Percentiles rank a stretch among this genome's conserved stretches.
phyloP scores from a whole-genome alignment of 495 filamentous ascomycete species.

The Penicillium arizonense region DNA sequence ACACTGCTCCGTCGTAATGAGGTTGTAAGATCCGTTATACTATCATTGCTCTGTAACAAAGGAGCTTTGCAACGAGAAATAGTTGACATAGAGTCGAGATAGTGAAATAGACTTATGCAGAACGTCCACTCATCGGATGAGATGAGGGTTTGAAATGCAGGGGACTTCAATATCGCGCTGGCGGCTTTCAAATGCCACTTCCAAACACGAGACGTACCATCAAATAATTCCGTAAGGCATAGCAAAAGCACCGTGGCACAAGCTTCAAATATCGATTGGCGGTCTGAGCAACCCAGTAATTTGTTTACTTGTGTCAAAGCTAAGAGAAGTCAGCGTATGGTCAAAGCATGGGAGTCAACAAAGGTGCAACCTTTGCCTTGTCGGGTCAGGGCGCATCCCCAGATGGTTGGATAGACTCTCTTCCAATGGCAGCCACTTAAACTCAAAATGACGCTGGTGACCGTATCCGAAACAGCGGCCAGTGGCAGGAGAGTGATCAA shows the following conservation, averaged over 20 bases:
- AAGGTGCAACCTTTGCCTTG: constrained; percentile 21
- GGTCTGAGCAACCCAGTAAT: constrained; percentile 12
- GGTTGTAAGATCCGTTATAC: constrained; percentile 18
- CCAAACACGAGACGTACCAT: constrained; percentile 26
- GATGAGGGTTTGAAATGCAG: constrained; percentile 12
- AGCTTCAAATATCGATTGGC: constrained; percentile 21
- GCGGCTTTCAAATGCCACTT: constrained; percentile 34
- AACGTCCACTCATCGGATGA: constrained; percentile 21
- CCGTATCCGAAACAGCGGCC: constrained; percentile 23
- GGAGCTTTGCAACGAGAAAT: constrained; percentile 31
- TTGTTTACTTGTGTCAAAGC: constrained; percentile 23
- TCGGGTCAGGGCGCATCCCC: constrained; percentile 22
- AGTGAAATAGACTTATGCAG: constrained; percentile 28
- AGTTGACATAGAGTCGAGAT: constrained; percentile 32
- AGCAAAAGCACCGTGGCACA: constrained; percentile 25
- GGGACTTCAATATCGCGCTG: constrained; percentile 23
- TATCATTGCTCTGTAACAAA: constrained; percentile 17
- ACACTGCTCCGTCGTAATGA: constrained; percentile 10
- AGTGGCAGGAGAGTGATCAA: constrained; percentile 24
- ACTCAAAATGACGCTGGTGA: constrained; percentile 28
- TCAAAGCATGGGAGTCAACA: background rate
- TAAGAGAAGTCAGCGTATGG: background rate
- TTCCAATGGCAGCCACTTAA: constrained; percentile 31
- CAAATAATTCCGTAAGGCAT: constrained; percentile 27
- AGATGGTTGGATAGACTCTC: constrained; percentile 27